Conservation (phyloP, 495 filamentous ascomycete genomes). For the Penicillium flavigenum region DNA sequence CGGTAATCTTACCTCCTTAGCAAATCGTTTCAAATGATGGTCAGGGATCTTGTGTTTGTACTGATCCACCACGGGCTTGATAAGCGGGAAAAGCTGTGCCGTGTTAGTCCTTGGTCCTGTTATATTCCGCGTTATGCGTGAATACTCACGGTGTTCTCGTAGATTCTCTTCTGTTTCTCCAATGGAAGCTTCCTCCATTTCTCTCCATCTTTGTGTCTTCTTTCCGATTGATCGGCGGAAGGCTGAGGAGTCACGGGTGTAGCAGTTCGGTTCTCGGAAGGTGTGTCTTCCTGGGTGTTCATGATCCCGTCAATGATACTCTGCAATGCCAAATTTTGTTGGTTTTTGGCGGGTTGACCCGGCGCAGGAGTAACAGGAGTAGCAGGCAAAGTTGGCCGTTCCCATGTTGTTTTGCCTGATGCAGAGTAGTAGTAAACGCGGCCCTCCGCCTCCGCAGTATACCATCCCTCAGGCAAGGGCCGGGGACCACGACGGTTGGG, state of each 20-base stretch:
- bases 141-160: constrained; percentile 78
- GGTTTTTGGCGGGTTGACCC: constrained; percentile 48
- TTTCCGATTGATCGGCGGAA: constrained; percentile 55
- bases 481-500: constrained; percentile 50
- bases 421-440: constrained; percentile 78
- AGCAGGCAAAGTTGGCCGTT: constrained; percentile 66
- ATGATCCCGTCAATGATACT: constrained; percentile 85
- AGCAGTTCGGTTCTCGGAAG: constrained; percentile 55
- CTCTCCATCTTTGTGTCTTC: constrained; percentile 59
- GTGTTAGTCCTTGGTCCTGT: constrained; percentile 16
- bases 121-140: neutral
- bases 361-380: constrained; percentile 50
- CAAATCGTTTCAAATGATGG: constrained; percentile 83
- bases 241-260: constrained; percentile 51
- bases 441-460: constrained; percentile 62
- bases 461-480: constrained; percentile 78
- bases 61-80: constrained; percentile 81
- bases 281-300: constrained; percentile 64
- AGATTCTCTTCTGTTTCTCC: constrained; percentile 90
- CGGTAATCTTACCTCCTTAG: constrained; percentile 67
- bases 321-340: constrained; percentile 64
- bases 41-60: constrained; percentile 81
- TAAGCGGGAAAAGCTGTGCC: constrained; percentile 72
- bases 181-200: constrained; percentile 77
- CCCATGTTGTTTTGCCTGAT: constrained; percentile 75